phyloP scores from a whole-genome alignment of 2,329 filamentous ascomycete genomes.

The Tolypocladium tundrense region DNA sequence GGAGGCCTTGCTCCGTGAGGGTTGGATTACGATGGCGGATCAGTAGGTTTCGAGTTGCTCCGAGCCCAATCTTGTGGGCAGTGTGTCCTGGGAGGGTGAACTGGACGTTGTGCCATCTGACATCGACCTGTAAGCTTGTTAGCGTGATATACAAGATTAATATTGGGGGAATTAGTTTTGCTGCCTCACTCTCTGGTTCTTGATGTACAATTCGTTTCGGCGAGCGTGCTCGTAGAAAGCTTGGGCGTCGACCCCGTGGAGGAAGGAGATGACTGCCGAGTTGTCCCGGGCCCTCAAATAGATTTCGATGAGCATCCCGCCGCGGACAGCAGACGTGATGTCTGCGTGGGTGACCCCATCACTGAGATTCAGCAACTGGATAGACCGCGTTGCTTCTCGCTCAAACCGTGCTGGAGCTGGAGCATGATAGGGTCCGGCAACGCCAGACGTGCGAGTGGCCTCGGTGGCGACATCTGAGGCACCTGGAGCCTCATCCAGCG shows the following conservation, averaged over 20 bases:
- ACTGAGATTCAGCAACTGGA: conserved; percentile 53
- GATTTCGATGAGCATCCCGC: conserved; percentile 61
- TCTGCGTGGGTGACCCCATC: conserved; percentile 55
- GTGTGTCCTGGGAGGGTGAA: conserved; percentile 55
- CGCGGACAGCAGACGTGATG: conserved; percentile 53
- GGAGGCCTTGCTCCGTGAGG: conserved; percentile 54
- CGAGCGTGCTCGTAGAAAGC: conserved; percentile 57
- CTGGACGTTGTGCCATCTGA: conserved; percentile 62
- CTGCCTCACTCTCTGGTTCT: conserved; percentile 43
- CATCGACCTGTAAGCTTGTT: conserved; percentile 42
- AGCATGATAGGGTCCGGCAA: too few relatives aligned
- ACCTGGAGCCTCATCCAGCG: too few relatives aligned
- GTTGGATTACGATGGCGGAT: conserved; percentile 48
- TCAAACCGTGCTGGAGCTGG: conserved; percentile 10
- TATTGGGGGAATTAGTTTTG: background rate
- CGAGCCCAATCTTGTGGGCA: conserved; percentile 49
- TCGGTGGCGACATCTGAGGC: background rate
- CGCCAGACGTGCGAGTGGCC: background rate
- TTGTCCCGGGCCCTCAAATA: conserved; percentile 50
- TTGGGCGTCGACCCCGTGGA: conserved; percentile 50
- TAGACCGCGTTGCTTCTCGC: conserved; percentile 38
- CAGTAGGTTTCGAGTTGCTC: conserved; percentile 65
- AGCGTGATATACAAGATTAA: too few relatives aligned
- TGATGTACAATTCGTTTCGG: conserved; percentile 57
- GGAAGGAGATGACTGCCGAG: conserved; percentile 58